Base-by-base conservation (phyloP, 805 yeast species). In the Kazachstania kunashirensis region DNA sequence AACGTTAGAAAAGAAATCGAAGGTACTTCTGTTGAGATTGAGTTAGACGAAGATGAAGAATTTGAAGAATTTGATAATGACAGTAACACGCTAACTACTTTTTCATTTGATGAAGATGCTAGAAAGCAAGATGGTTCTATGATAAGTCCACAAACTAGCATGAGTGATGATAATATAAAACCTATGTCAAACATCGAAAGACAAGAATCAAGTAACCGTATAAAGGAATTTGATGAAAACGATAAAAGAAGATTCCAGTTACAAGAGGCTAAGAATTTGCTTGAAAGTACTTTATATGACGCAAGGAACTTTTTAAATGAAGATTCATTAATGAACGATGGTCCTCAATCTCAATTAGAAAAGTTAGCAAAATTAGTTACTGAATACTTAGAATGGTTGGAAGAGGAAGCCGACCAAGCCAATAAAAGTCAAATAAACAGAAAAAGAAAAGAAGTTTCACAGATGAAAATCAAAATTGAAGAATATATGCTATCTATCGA, bases 251-350 rank as follows among this genome's bases (percentile, higher is more conserved):
- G 61, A 61, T 13, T 65, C 80, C 54, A 76, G 73, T 39, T 73
- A 28, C 82, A 82, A 31, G 75, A 74, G 38, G 60, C 71, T 21
- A 70, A 74, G 46, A 89, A 88, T 56, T 60, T 67, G 24, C 68
- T 89, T 15, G 97, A 89, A 59, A 69, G 77, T 15, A 61, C 71
- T n/a, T 64, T 86, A 37, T 88, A 89, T 61, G 70, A 69, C 40
- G 66, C 84, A 21, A 74, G 94, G 39, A 66, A 71, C 8, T 67
- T 63, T 36, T 48, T 84, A 14, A 80, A 74, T 13, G 75, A 74
- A 23, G 70, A 70, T 27, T 73, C 69, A 17, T 68, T 68, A 6
- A 40, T 44, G 0, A 56, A 56, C 10, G 68, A 65, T 31, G 63
- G 70, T 0, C 73, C 74, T 7, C 50, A 56, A 5, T 48, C 55